These are phyloP conservation scores for Boletales sp. DNA, from an alignment of 768 basidiomycete genomes.

Conservation along the genomic window DNA sequence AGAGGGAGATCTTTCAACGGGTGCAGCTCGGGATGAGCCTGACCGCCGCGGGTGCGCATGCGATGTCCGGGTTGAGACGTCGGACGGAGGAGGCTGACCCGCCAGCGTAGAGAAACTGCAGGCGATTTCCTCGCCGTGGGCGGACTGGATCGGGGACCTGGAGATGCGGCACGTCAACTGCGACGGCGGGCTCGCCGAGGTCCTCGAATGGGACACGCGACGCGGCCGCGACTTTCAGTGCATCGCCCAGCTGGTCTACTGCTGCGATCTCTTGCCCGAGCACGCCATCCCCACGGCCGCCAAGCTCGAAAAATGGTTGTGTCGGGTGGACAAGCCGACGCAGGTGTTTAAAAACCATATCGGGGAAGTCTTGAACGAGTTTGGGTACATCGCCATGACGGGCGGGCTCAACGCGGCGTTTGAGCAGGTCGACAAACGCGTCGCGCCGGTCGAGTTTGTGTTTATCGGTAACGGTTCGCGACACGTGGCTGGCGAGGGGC, in stretches of 20 bases:
- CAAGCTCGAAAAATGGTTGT: conserved; percentile 52
- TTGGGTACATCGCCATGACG: conserved; percentile 51
- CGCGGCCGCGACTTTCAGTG: conserved; percentile 78
- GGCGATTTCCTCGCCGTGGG: conserved; percentile 70
- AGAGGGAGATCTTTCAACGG: conserved; percentile 79
- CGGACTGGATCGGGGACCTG: conserved; percentile 61
- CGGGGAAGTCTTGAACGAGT: conserved; percentile 47
- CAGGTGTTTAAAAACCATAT: conserved; percentile 52
- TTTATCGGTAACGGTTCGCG: conserved; percentile 58
- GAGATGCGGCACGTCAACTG: conserved; percentile 53
- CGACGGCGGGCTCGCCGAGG: conserved; percentile 54
- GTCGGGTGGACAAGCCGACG: conserved; percentile 34
- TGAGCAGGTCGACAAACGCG: conserved; percentile 48
- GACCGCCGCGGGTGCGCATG: conserved; percentile 58
- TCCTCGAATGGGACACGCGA: conserved; percentile 60
- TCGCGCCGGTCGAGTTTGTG: conserved; percentile 76
- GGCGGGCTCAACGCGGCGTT: conserved; percentile 45
- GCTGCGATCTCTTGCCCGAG: conserved; percentile 51
- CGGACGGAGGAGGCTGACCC: background rate
- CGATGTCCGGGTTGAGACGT: no score
- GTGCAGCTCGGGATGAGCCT: conserved; percentile 79
- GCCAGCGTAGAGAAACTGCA: conserved; percentile 64
- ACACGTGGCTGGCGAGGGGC: background rate
- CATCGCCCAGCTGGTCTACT: conserved; percentile 66
- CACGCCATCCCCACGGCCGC: conserved; percentile 47